Conservation (phyloP, 164 flowering plant species). For the Saururus chinensis region DNA sequence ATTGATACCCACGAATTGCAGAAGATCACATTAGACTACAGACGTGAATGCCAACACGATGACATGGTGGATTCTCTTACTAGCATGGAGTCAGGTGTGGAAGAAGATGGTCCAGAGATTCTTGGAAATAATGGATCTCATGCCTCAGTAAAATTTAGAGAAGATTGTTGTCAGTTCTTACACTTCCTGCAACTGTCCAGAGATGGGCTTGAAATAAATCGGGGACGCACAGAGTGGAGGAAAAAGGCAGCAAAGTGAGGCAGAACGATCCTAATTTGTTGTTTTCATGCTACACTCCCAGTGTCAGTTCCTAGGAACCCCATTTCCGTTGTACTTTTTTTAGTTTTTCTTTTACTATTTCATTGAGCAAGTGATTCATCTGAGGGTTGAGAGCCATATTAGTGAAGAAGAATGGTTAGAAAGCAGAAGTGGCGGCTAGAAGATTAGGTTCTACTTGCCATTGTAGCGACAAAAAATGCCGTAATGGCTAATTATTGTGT, state of each 20-base stretch:
- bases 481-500: too few species aligned
- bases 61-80: slow-evolving; percentile 85
- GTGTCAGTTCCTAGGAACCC: neutral
- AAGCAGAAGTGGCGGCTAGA: too few species aligned
- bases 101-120: slow-evolving; percentile 17
- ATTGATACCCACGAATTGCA: slow-evolving; percentile 73
- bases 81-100: slow-evolving; percentile 34
- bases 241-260: slow-evolving; percentile 33
- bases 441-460: too few species aligned
- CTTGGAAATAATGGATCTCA: slow-evolving; percentile 55
- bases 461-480: too few species aligned
- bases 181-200: slow-evolving; percentile 66
- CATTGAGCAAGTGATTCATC: too few species aligned
- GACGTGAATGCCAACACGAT: slow-evolving; percentile 85
- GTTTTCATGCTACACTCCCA: neutral
- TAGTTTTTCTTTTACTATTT: neutral
- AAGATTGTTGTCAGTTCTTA: slow-evolving; percentile 40
- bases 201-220: slow-evolving; percentile 67
- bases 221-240: slow-evolving; percentile 92
- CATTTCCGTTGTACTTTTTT: neutral
- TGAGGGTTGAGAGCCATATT: too few species aligned
- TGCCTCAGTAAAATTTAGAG: slow-evolving; percentile 9
- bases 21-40: slow-evolving; percentile 75
- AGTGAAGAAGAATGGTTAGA: too few species aligned
- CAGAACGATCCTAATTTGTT: too few species aligned